These are phyloP conservation scores for Camelina sativa DNA, from an alignment of 345 rosid genomes.

Conservation along the genomic window DNA sequence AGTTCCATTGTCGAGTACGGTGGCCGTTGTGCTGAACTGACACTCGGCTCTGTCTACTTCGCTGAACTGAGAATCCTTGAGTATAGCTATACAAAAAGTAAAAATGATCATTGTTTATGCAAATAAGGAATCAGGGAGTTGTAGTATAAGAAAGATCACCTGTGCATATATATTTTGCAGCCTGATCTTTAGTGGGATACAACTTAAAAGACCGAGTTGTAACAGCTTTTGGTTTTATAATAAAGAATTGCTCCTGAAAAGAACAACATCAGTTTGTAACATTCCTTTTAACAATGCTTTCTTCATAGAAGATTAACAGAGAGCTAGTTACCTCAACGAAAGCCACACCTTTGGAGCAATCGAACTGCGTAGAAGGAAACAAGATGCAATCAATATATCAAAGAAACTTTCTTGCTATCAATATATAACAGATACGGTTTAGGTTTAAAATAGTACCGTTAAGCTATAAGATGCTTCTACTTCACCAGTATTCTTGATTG, in stretches of 20 bases:
- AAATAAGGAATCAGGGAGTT: not conserved
- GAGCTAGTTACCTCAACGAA: constrained; percentile 65
- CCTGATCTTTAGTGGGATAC: constrained; percentile 81
- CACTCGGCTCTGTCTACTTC: constrained; percentile 94
- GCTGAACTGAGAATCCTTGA: constrained; percentile 80
- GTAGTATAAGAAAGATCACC: constrained; percentile 44
- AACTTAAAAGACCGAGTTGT: constrained; percentile 71
- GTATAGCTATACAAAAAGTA: constrained; percentile 61
- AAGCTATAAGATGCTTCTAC: constrained; percentile 94
- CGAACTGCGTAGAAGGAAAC: constrained; percentile 58
- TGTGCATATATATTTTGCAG: constrained; percentile 74
- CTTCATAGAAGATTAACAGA: not conserved
- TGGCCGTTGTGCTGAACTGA: constrained; percentile 85
- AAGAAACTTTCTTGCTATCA: not conserved
- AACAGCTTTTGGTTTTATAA: constrained; percentile 72
- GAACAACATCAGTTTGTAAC: constrained; percentile 16
- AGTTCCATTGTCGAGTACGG: constrained; percentile 80
- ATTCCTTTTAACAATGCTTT: constrained; percentile 24
- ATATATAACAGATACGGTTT: constrained; percentile 11
- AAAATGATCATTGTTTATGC: constrained; percentile 20
- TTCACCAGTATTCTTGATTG: constrained; percentile 75
- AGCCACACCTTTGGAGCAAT: constrained; percentile 79
- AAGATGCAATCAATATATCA: constrained; percentile 10
- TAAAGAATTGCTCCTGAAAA: constrained; percentile 86
- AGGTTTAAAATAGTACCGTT: constrained; percentile 53